phyloP scores from a whole-genome alignment of 768 basidiomycete species.

The Omphalotus guepiniiformis region DNA sequence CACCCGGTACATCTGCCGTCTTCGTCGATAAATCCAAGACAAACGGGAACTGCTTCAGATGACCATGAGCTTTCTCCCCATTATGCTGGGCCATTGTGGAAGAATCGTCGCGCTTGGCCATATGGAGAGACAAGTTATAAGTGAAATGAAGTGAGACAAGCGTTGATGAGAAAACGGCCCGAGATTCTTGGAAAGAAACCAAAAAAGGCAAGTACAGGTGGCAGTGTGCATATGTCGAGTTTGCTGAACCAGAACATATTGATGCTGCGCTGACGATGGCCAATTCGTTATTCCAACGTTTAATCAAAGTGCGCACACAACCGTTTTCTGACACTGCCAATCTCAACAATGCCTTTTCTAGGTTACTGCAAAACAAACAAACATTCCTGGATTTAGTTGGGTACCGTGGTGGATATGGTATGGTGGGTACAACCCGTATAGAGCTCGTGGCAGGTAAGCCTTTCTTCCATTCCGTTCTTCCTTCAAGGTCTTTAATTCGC shows the following conservation, averaged over 20 bases:
- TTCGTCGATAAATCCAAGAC: too few relatives aligned
- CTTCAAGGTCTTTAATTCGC: not conserved
- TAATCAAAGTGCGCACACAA: constrained; percentile 62
- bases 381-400: constrained; percentile 86
- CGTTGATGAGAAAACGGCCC: too few relatives aligned
- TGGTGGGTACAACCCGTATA: constrained; percentile 48
- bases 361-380: constrained; percentile 96
- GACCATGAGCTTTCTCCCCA: too few relatives aligned
- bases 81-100: too few relatives aligned
- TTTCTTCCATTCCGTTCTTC: not conserved
- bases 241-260: constrained; percentile 88
- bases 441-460: constrained; percentile 32
- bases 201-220: too few relatives aligned
- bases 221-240: constrained; percentile 98
- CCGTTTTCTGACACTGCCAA: not conserved
- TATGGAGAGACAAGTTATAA: too few relatives aligned
- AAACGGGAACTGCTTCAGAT: too few relatives aligned
- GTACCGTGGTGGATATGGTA: constrained; percentile 49
- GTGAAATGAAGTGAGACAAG: too few relatives aligned
- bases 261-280: constrained; percentile 91
- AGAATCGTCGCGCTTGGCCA: too few relatives aligned
- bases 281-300: constrained; percentile 89
- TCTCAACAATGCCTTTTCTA: constrained; percentile 25
- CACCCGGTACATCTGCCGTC: too few relatives aligned
- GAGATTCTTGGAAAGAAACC: too few relatives aligned